Base-by-base conservation (phyloP, 371 early-diverging fungal species). In the Syncephalis plumigaleata region DNA sequence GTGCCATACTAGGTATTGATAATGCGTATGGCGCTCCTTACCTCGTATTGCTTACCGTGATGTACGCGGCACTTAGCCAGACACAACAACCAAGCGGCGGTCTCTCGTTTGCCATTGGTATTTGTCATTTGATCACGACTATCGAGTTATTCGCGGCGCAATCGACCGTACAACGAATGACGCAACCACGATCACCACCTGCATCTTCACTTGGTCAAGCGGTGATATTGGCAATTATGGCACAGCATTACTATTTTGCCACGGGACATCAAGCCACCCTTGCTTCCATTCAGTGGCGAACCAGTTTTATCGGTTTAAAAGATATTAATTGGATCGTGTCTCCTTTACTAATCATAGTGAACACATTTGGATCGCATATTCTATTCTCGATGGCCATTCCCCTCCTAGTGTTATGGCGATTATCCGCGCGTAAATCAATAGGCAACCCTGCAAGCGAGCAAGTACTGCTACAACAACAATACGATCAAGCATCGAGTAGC, bases 261-360 rank as follows among this genome's bases (percentile, higher is more conserved):
- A 88, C 94, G 0, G 90, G 87, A 4, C 94, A 96, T 56, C 96
- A 96, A 59, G 75, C 79, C 40, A 84, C 84, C 1, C 65, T 91
- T 37, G 70, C 84, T 2, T 77, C 87, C n/a, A 71, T 93, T 21
- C 89, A 90, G 45, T 93, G 89, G 89, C 74, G 78, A 23, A 70
- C 82, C 0, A 89, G 83, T 0, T 88, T 90, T 60, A 65, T 91
- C 42, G 96, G 94, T 0, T 65, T 92, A 31, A 60, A 65, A 13
- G 71, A 75, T 13, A 70, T 84, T 62, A 73, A 78, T 49, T 77
- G 72, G 51, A 58, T 75, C 9, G 58, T 82, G 9, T 79, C 83
- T 11, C 84, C 81, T 16, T 52, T 73, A 5, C 63, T 87, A 39
- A 77, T 95, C n/a, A 58, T 60, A 11, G 56, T 86, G 16, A 87